These are phyloP conservation scores for Solanum sejunctum DNA, from an alignment of 257 asterid genomes.

Conservation along the genomic window DNA sequence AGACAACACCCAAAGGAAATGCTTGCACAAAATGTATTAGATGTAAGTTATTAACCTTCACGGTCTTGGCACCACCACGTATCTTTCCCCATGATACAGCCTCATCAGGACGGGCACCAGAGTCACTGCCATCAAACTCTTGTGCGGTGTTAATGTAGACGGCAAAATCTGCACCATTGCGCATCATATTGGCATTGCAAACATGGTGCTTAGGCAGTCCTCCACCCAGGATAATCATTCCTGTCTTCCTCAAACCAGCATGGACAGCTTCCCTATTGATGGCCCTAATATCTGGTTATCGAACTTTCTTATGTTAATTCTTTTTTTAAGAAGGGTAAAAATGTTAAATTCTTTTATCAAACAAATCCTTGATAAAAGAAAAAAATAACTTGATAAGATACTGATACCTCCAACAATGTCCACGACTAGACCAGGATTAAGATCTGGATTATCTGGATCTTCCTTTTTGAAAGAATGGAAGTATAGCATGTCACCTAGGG, in stretches of 20 bases:
- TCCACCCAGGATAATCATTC: slow-evolving; percentile 85
- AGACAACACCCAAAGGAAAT: not conserved
- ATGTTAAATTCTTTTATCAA: not conserved
- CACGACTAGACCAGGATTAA: slow-evolving; percentile 63
- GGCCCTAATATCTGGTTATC: slow-evolving; percentile 64
- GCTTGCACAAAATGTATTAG: not conserved
- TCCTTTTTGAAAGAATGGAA: slow-evolving; percentile 48
- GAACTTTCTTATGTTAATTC: not conserved
- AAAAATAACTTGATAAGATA: not conserved
- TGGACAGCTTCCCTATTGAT: slow-evolving; percentile 84
- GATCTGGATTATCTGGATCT: slow-evolving; percentile 11
- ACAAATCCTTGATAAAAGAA: not conserved
- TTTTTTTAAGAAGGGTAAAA: too few relatives aligned
- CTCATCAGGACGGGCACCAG: slow-evolving; percentile 97
- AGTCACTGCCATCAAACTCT: slow-evolving; percentile 95
- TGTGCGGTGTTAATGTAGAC: slow-evolving; percentile 85
- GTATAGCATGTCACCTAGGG: slow-evolving; percentile 90
- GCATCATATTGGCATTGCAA: slow-evolving; percentile 96
- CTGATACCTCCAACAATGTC: slow-evolving; percentile 76
- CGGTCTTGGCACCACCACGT: slow-evolving; percentile 81
- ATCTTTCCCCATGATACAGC: slow-evolving; percentile 99
- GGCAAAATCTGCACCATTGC: slow-evolving; percentile 90
- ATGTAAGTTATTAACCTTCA: slow-evolving; percentile 43
- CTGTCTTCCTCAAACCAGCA: slow-evolving; percentile 69
- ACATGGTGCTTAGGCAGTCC: slow-evolving; percentile 97